Evolutionary conservation across 1,139 yeast genomes (phyloP), one percentile per base, ranked within the genome.

Genomic region (Blastobotrys ciferrii): DNA sequence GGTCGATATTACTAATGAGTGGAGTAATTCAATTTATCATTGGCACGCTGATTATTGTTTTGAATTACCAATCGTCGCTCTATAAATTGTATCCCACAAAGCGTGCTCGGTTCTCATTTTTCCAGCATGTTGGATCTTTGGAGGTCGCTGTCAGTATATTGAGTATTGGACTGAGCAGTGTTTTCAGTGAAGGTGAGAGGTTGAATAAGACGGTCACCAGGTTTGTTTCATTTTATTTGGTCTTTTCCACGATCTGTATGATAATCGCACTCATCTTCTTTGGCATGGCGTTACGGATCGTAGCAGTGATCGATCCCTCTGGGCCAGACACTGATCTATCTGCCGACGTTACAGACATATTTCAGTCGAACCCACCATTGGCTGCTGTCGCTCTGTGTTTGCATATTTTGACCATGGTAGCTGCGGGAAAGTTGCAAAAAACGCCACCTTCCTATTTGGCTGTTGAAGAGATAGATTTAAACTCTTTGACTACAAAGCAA

Each of bases 381-480:
- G 53, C 65, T 3, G 57, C 53, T 2, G 56, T 51, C 2, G 54
- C 55, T 7, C 46, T 64, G 40, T 48, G 52, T 1, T 45, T 64
- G 15, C 52, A 52, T 31, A 23, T 60, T 3, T 38, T 54, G 12
- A 57, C 60, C 25, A 51, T 61, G 18, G 25, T 56, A 35, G 58
- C 64, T 13, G 58, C 57, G 33, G 42, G 38, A 14, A 49, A 50
- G 32, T 49, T 62, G 2, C 57, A 59, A 19, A 47, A 53, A 23
- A 50, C 55, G 23, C 71, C 70, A 0, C 48, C 46, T 61, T 62
- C 63, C 1, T 52, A 57, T 14, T 58, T 71, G 38, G 50, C 53
- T 39, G 75, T 72, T 4, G 74, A 73, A 52, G 66, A 58, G 46
- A 59, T 70, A 32, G 70, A 72, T 52, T 58, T 73, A 18, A 43